phyloP scores from a whole-genome alignment of 2,329 filamentous ascomycete genomes.

The Ascochyta fabae region DNA sequence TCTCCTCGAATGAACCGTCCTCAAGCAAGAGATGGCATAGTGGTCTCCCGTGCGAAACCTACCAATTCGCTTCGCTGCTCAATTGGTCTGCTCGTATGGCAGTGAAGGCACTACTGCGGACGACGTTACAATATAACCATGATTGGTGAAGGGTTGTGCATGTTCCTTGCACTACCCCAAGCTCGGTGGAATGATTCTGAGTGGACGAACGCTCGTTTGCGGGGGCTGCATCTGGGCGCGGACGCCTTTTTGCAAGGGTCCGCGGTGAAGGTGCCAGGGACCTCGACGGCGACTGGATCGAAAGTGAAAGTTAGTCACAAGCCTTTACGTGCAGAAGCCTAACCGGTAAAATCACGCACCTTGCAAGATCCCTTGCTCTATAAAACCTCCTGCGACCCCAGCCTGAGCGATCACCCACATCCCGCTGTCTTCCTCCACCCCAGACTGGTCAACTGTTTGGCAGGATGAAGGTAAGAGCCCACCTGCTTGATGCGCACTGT shows the following conservation, averaged over 20 bases:
- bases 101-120: neutral
- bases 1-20: neutral
- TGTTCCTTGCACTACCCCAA: constrained; percentile 34
- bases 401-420: constrained; percentile 4
- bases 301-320: constrained; percentile 20
- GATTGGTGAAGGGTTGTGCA: neutral
- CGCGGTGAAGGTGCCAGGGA: constrained; percentile 2
- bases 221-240: constrained; percentile 23
- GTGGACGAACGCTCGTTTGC: constrained; percentile 31
- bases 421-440: constrained; percentile 11
- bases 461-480: constrained; percentile 40
- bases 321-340: constrained; percentile 18
- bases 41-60: neutral
- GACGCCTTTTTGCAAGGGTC: constrained; percentile 8
- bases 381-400: constrained; percentile 15
- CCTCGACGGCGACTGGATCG: constrained; percentile 1
- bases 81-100: neutral
- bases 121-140: neutral
- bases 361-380: constrained; percentile 5
- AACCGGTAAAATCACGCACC: constrained; percentile 28
- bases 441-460: constrained; percentile 21
- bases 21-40: neutral
- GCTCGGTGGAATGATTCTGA: constrained; percentile 22
- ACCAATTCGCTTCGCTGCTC: neutral
- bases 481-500: neutral